Conservation (phyloP, 495 filamentous ascomycete species). For the Pyrenopolyporus hunteri region DNA sequence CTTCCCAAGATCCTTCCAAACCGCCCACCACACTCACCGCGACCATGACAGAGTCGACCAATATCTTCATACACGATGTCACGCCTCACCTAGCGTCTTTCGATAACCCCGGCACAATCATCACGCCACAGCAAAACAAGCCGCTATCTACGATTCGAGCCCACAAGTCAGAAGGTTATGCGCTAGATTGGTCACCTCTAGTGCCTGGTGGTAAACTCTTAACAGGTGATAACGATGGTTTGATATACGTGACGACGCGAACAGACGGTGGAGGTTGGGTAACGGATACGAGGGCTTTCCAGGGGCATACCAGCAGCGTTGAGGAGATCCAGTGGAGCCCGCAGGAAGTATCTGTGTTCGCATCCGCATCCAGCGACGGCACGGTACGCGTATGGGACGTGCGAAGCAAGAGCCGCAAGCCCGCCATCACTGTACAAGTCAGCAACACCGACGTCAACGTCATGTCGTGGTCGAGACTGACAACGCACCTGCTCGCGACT, state of each 20-base stretch:
- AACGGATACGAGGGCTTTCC: slow-evolving; percentile 78
- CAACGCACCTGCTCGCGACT: slow-evolving; percentile 85
- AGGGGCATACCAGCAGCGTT: slow-evolving; percentile 80
- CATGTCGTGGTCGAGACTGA: slow-evolving; percentile 88
- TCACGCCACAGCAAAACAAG: slow-evolving; percentile 82
- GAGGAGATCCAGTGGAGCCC: slow-evolving; percentile 98
- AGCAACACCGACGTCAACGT: slow-evolving; percentile 91
- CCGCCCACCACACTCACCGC: slow-evolving; percentile 83
- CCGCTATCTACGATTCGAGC: slow-evolving; percentile 84
- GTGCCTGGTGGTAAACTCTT: slow-evolving; percentile 77
- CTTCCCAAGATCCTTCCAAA: slow-evolving; percentile 68
- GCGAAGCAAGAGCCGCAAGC: slow-evolving; percentile 82
- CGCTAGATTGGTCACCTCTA: slow-evolving; percentile 88
- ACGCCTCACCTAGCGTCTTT: slow-evolving; percentile 85
- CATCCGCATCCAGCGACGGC: slow-evolving; percentile 89
- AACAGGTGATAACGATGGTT: slow-evolving; percentile 88
- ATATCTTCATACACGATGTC: slow-evolving; percentile 92
- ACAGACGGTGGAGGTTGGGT: slow-evolving; percentile 88
- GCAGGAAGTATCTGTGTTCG: slow-evolving; percentile 87
- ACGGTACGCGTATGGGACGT: slow-evolving; percentile 96
- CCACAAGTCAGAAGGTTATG: slow-evolving; percentile 93
- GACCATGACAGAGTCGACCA: slow-evolving; percentile 84
- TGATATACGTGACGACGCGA: slow-evolving; percentile 85
- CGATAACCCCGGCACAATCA: slow-evolving; percentile 80
- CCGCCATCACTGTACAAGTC: slow-evolving; percentile 83